A percentile compares a stretch with the other conserved stretches of the same genome.
Evolutionary conservation across 2,329 filamentous ascomycete genomes (phyloP).

Genomic region (Diaporthe vaccinii): DNA sequence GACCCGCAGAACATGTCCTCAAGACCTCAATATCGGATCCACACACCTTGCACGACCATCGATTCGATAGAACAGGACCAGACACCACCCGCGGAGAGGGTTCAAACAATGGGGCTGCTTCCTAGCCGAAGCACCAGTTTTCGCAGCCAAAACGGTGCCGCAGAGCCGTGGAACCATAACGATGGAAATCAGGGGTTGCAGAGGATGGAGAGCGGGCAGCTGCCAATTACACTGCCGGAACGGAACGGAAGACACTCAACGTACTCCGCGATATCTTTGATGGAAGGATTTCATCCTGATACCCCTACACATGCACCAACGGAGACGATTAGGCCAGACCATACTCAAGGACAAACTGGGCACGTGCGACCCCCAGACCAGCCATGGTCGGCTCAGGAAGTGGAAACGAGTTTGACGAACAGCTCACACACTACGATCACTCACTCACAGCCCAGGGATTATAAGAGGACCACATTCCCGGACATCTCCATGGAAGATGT

Average conservation of each 20-base stretch:
- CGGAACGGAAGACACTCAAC: neutral
- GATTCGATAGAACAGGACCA: neutral
- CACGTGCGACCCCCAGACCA: neutral
- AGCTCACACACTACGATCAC: neutral
- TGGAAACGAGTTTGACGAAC: neutral
- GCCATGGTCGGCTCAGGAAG: neutral
- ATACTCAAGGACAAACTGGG: neutral
- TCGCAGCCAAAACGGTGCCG: neutral
- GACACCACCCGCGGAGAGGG: neutral
- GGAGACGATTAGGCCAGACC: too few species aligned
- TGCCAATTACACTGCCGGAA: neutral
- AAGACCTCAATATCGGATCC: neutral
- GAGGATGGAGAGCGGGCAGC: neutral
- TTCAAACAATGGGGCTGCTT: neutral
- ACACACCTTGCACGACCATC: neutral
- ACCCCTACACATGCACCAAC: neutral
- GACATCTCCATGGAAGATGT: neutral
- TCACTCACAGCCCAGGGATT: neutral
- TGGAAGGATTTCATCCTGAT: neutral
- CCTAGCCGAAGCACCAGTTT: neutral
- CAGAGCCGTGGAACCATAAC: neutral
- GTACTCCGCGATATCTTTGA: neutral
- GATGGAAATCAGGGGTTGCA: neutral
- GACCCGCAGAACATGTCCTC: neutral
- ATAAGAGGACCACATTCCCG: neutral